Base-by-base conservation (phyloP, 352 stramenopile genomes). In the Pythium brachiatum region DNA sequence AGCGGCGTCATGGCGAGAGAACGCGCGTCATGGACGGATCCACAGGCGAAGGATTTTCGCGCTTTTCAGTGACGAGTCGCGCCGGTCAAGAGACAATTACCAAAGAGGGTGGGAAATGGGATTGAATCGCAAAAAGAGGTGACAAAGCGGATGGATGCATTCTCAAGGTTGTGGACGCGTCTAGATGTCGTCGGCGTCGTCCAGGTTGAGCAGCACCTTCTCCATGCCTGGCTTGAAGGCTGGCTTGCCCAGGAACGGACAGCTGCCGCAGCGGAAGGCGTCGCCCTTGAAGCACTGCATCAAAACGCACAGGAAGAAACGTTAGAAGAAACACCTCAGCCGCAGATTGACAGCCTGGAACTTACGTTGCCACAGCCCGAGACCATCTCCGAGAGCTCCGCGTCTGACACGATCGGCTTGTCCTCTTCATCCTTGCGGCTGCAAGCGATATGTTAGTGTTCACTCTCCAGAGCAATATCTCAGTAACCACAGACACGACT, bases 261-360 rank as follows among this genome's bases (percentile, higher is more conserved):
- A 99, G 56, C 81, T 89, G 9, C 92, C 96, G 70, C 97, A 99
- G 41, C 97, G 93, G 79, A 99, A 99, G 25, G 97, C 97, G 74
- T 99, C 97, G 51, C 97, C 97, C 74, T 98, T 97, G 71, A 73
- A 94, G 75, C 97, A 99, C 86, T 98, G 56, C 9, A 92, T 69
- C 39, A 11, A 56, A 8, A 70, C 15, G 50, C 26, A 15, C 62
- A 43, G 1, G 57, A 4, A 20, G 57, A 20, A 39, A 29, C 8
- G 41, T 12, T 18, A 21, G 38, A n/a, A n/a, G 18, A 16, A 46
- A 21, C 1, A 29, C 25, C 7, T n/a, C 2, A 47, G 16, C 7
- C 23, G 8, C 1, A 51, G 3, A 2, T 3, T 27, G 0, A 48
- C 26, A 34, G 18, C 11, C 5, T 26, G n/a, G 11, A 43, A 62